Conservation (phyloP, 2,329 filamentous ascomycete species). For the Periglandula ipomoeae region DNA sequence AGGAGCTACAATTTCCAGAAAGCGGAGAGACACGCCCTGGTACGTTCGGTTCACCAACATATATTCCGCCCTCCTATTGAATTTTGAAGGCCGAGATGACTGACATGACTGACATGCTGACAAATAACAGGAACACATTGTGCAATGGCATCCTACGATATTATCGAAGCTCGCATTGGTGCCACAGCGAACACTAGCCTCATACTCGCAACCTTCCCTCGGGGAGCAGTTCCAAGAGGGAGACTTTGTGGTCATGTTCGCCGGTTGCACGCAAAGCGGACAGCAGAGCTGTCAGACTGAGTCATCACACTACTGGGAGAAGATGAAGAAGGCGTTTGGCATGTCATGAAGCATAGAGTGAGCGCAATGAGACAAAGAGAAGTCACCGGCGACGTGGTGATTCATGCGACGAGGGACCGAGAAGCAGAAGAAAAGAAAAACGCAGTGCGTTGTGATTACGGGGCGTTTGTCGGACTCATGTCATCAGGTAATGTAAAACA, state of each 20-base stretch:
- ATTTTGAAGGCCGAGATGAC: neutral
- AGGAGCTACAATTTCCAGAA: slow-evolving; percentile 94
- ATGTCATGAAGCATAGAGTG: slow-evolving; percentile 3
- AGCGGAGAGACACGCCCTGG: slow-evolving; percentile 83
- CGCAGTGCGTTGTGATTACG: slow-evolving; percentile 8
- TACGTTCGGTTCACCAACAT: slow-evolving; percentile 30
- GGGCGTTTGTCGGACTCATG: slow-evolving; percentile 10
- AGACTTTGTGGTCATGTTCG: slow-evolving; percentile 74
- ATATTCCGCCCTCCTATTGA: neutral
- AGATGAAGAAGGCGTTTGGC: slow-evolving; percentile 35
- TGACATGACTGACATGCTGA: neutral
- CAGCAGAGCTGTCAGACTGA: slow-evolving; percentile 62
- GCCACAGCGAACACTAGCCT: slow-evolving; percentile 76
- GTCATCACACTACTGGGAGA: slow-evolving; percentile 43
- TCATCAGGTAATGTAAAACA: neutral
- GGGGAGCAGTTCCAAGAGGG: slow-evolving; percentile 69
- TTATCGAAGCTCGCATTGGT: slow-evolving; percentile 81
- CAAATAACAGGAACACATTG: slow-evolving; percentile 63
- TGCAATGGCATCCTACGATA: slow-evolving; percentile 95
- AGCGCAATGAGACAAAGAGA: neutral
- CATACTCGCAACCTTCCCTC: slow-evolving; percentile 52
- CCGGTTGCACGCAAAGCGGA: slow-evolving; percentile 54
- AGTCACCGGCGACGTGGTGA: neutral
- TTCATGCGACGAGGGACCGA: neutral
- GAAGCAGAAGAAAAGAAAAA: slow-evolving; percentile 3